phyloP scores from a whole-genome alignment of 306 rosid species.

The Dryas octopetala region DNA sequence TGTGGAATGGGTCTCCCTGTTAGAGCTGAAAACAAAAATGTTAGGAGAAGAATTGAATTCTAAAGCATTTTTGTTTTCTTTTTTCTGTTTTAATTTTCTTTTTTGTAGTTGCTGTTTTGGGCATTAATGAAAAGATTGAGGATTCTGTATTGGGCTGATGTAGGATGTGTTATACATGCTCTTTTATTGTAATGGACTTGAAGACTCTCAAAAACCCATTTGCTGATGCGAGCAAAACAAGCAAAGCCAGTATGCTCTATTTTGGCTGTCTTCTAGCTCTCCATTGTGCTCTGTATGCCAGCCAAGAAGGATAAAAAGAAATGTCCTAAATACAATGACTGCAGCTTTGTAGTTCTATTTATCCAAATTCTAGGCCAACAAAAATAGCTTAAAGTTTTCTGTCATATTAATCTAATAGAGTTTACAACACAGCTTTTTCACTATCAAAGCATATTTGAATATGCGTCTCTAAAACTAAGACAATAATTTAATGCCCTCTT shows the following conservation, averaged over 20 bases:
- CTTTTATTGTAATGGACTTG: too few relatives aligned
- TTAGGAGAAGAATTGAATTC: too few relatives aligned
- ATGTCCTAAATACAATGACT: background rate
- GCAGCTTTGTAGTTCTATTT: background rate
- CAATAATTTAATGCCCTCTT: background rate
- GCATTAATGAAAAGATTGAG: background rate
- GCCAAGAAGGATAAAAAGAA: background rate
- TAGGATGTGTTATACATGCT: too few relatives aligned
- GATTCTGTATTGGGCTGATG: background rate
- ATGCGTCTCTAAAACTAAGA: constrained; percentile 4
- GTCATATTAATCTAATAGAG: background rate
- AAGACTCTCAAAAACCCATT: too few relatives aligned
- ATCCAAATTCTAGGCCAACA: constrained; percentile 1
- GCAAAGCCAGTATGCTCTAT: too few relatives aligned
- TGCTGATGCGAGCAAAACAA: too few relatives aligned
- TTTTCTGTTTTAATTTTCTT: too few relatives aligned
- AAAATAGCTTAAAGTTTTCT: background rate
- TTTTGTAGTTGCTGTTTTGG: background rate
- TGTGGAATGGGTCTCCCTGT: too few relatives aligned
- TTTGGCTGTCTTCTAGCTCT: too few relatives aligned
- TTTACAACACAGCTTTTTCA: background rate
- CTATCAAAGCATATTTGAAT: constrained; percentile 5
- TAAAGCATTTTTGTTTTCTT: too few relatives aligned
- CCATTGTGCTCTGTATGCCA: background rate
- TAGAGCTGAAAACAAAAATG: too few relatives aligned